Base-by-base conservation (phyloP, 305 asterid species). In the Fraxinus velutina region DNA sequence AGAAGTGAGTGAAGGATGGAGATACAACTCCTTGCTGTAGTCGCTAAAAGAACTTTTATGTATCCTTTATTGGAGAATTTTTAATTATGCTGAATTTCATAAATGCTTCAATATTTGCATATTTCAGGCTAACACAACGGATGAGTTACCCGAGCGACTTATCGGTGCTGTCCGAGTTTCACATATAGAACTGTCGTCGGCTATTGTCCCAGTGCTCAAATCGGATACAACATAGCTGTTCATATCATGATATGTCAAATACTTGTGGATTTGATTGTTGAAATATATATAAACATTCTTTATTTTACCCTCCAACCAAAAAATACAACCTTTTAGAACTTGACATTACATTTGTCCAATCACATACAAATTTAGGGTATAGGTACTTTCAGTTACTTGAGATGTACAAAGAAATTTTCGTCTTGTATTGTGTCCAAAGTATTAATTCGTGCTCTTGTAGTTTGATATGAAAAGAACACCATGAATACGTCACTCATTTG, bases 141-240 rank as follows among this genome's bases (percentile, higher is more conserved):
- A 91, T 68, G 99, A 94, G 89, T 89, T 96, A 86, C 99, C 99
- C 7, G 98, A 96, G 89, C 85, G 93, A 81, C 90, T 94, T 44
- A 85, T 96, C 1, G 97, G 98, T 4, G 98, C 96, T 10, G 95
- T 94, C 68, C 91, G 98, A 66, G 80, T 92, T 73, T 93, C 93
- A 73, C 98, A 94, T 81, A 74, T 96, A 78, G 97, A 96, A 83
- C 79, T 94, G 15, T 89, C 96, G 9, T 90, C 99, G 2, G 98
- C 99, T 34, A 76, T 86, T 66, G 92, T 81, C 55, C 92, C 93
- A 17, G 79, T 74, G 32, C 87, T 88, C 80, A 96, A 94, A 2
- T 74, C 87, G 0, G 95, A 92, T 52, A 21, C 87, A 64, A 78
- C 88, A 24, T 84, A 88, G 36, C 36, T 60, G 4, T 60, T 60